phyloP scores from a whole-genome alignment of 1,284 basidiomycete species.

The Mixia osmundae region DNA sequence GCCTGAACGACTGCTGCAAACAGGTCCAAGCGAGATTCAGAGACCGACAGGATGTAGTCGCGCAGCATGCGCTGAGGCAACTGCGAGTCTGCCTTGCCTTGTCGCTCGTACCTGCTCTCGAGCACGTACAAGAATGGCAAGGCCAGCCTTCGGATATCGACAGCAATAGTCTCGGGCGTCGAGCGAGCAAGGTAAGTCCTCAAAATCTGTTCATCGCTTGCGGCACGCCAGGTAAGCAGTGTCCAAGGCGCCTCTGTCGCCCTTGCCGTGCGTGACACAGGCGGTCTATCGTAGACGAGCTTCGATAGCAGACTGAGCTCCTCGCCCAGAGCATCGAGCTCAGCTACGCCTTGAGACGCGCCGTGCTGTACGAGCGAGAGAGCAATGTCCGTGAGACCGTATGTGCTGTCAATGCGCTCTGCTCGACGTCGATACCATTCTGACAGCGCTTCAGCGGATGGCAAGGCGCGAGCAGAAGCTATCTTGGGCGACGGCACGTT shows the following conservation, averaged over 20 bases:
- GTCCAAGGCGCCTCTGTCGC: conserved; percentile 34
- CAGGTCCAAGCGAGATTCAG: conserved; percentile 34
- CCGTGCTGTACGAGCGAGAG: conserved; percentile 60
- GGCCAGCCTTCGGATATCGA: conserved; percentile 48
- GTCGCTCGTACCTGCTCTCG: conserved; percentile 57
- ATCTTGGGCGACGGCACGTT: conserved; percentile 21
- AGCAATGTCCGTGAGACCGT: conserved; percentile 54
- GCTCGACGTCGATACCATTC: conserved; percentile 51
- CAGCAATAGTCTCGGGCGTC: conserved; percentile 37
- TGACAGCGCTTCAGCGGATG: conserved; percentile 28
- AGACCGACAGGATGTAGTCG: conserved; percentile 39
- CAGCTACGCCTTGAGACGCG: conserved; percentile 50
- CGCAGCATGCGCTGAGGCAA: conserved; percentile 42
- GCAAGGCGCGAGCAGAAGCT: too few relatives aligned
- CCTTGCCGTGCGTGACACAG: conserved; percentile 16
- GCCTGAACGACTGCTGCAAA: conserved; percentile 57
- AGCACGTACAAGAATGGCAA: conserved; percentile 76
- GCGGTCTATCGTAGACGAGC: conserved; percentile 56
- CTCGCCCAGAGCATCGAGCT: conserved; percentile 62
- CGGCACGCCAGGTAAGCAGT: conserved; percentile 40
- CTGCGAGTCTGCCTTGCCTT: conserved; percentile 39
- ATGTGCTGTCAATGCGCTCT: conserved; percentile 34
- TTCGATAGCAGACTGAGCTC: conserved; percentile 62
- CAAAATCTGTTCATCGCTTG: conserved; percentile 41
- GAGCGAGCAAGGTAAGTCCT: conserved; percentile 49